Base-by-base conservation (phyloP, 805 yeast genomes). In the Candida lessepsii region DNA sequence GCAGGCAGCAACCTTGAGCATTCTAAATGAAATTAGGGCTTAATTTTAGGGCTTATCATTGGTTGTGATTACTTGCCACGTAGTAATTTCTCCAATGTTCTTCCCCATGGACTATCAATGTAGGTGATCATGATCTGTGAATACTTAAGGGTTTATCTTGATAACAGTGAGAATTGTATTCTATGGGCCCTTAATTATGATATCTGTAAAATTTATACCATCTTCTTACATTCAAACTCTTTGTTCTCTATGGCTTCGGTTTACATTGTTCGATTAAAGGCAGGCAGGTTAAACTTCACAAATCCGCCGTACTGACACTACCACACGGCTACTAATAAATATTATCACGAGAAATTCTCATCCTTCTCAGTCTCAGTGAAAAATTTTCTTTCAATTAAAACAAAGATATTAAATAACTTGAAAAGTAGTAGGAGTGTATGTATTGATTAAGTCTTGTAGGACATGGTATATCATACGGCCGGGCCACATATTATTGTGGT, bases 371-470 rank as follows among this genome's bases (percentile, higher is more conserved):
- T 18, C 16, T 17, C 29, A 34, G 37, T 38, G 41, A 38, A 38
- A 38, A 38, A 38, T 38, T 38, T 38, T 38, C 40, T 38, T 25
- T 23, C 35, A 29, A 13, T 17, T 34, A 18, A 24, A 24, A 24
- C 29, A 34, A 32, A 32, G 35, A 32, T 32, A 32, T 32, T 32
- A 32, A 32, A 27, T 39, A 39, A 32, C 41, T 39, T 39, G 41
- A 39, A 39, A 39, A 39, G 42, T 39, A 39, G 42, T 39, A 39
- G 42, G 24, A 39, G 42, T 39, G 42, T 39, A 39, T 39, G 42
- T 39, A 39, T 26, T 16, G 11, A 31, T 29, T 29, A 19, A 6
- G 11, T 7, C 29, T 13, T 26, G 29, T 6, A 8, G 7, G 11
- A 26, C 15, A 5, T 26, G 29, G 13, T 13, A 26, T 6, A 10